Percentiles rank a stretch among this genome's conserved stretches.
Conservation (phyloP, 179 eudicot genomes). For the Heliamphora pulchella region DNA sequence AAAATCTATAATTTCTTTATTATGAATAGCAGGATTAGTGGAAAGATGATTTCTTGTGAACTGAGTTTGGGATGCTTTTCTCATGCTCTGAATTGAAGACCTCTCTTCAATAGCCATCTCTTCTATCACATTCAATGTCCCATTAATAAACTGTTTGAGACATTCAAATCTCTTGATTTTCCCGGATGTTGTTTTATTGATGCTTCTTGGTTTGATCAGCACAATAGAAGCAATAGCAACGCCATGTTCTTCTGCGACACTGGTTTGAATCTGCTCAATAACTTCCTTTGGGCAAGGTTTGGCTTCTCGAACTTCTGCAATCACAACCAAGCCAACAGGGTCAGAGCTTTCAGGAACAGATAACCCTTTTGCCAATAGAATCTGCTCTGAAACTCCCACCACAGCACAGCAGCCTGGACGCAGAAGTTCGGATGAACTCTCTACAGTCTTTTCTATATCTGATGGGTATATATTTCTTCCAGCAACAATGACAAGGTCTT, state of each 20-base stretch:
- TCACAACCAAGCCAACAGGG: conserved; percentile 47
- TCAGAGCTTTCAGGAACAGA: conserved; percentile 40
- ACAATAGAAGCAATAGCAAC: conserved; percentile 34
- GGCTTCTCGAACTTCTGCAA: conserved; percentile 49
- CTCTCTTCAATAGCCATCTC: conserved; percentile 35
- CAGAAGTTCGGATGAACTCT: conserved; percentile 39
- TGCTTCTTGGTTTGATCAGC: conserved; percentile 41
- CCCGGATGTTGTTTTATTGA: conserved; percentile 49
- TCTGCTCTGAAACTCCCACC: conserved; percentile 52
- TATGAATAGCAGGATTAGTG: conserved; percentile 21
- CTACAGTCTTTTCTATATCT: conserved; percentile 51
- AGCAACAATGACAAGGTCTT: conserved; percentile 49
- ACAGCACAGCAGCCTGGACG: conserved; percentile 59
- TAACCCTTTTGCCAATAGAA: conserved; percentile 36
- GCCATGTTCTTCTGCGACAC: conserved; percentile 50
- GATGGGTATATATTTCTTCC: conserved; percentile 52
- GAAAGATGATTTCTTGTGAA: conserved; percentile 14
- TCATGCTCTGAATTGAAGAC: conserved; percentile 4
- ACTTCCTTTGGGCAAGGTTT: conserved; percentile 38
- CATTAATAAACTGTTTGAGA: conserved; percentile 44
- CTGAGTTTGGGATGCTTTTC: not conserved
- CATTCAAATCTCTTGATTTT: conserved; percentile 51
- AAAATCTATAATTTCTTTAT: conserved; percentile 34
- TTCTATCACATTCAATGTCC: conserved; percentile 33
- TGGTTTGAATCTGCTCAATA: conserved; percentile 33